phyloP scores from a whole-genome alignment of 768 basidiomycete genomes.

The Epithele typhae region DNA sequence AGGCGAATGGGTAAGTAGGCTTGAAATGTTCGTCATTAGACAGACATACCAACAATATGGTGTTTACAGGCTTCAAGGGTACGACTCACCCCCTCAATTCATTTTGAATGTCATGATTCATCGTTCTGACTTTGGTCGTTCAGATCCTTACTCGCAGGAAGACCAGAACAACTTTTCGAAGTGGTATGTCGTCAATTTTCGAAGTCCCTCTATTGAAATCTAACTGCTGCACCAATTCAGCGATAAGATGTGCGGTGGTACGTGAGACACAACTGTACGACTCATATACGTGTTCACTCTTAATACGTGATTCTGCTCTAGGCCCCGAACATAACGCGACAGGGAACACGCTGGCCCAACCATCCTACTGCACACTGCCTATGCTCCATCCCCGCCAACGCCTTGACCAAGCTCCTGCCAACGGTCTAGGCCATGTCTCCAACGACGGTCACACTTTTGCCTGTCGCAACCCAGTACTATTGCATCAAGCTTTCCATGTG shows the following conservation, averaged over 20 bases:
- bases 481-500: constrained; percentile 59
- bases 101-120: too few relatives aligned
- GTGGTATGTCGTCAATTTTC: constrained; percentile 35
- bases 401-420: constrained; percentile 20
- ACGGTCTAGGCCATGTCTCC: constrained; percentile 45
- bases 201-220: neutral
- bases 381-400: constrained; percentile 43
- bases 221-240: constrained; percentile 23
- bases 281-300: neutral
- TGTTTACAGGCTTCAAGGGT: constrained; percentile 51
- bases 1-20: constrained; percentile 45
- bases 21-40: neutral
- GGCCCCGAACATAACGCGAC: constrained; percentile 47
- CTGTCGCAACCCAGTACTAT: constrained; percentile 48
- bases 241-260: constrained; percentile 50
- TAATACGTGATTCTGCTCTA: constrained; percentile 19
- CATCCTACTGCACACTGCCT: constrained; percentile 52
- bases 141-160: constrained; percentile 59
- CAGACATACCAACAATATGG: too few relatives aligned
- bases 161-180: constrained; percentile 49
- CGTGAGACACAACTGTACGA: neutral
- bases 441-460: constrained; percentile 51
- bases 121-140: too few relatives aligned
- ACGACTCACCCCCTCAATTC: neutral
- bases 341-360: constrained; percentile 34